Base-by-base conservation (phyloP, 345 rosid species). In the Camelina sativa region DNA sequence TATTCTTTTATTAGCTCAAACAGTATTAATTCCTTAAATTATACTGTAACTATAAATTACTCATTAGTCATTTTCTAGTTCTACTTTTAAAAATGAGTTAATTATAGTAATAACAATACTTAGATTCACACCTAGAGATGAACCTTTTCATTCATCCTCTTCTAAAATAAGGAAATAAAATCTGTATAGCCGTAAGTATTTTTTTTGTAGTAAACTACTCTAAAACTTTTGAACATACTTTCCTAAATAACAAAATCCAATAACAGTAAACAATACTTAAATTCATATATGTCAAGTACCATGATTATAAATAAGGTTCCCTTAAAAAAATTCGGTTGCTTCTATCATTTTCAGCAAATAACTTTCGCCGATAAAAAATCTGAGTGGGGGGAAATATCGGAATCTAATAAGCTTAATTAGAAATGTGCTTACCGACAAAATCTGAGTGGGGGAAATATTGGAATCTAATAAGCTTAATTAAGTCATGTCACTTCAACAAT, bases 351-450 rank as follows among this genome's bases (percentile, higher is more conserved):
- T 69, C 63, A 54, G 7, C 3, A 69, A 41, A 41, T 41, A 41
- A 62, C 51, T 62, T 62, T 62, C 22, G 51, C 20, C 8, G 37
- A 23, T 62, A 41, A 41, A 62, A 23, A 19, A 12, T 7, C 19
- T 62, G 17, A 62, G 66, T 62, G 66, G 66, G 17, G 32, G 13
- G 32, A 22, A 40, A 40, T 22, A 62, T 41, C 22, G 51, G 51
- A 40, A 62, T 62, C 19, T 20, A 40, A 40, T 28, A 34, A 44
- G 35, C 35, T 22, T 7, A 4, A 40, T 62, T 22, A 69, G 20
- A 51, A 41, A 73, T 52, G 15, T 72, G 56, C 70, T 40, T 73
- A 20, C 76, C 71, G 76, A 73, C 76, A 63, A 56, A 56, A 34
- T 53, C 9, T 50, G 20, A 72, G 69, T 52, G 76, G 54, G 19